Percentiles rank a stretch among this genome's conserved stretches.
Conservation (phyloP, 192 early-diverging fungal genomes). For the Coemansia sp. region DNA sequence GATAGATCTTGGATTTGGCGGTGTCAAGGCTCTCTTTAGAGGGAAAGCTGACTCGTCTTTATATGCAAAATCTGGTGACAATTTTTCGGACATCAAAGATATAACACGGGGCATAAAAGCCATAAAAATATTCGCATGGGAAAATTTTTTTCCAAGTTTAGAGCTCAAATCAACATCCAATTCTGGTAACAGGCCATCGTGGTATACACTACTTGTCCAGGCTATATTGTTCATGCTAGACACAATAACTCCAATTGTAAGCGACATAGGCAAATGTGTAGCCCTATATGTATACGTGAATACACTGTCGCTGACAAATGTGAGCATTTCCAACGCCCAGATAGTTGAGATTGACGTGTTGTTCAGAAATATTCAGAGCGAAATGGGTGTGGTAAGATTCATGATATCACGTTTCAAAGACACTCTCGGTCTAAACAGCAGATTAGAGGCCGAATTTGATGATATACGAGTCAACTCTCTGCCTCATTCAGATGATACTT, state of each 20-base stretch:
- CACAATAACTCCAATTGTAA: background rate
- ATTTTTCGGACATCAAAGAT: slow-evolving; percentile 1
- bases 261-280: background rate
- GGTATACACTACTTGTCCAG: slow-evolving; percentile 19
- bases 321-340: background rate
- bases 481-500: background rate
- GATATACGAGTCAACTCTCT: slow-evolving; percentile 27
- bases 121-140: slow-evolving; percentile 46
- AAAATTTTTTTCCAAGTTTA: slow-evolving; percentile 13
- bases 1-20: background rate
- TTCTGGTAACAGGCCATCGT: background rate
- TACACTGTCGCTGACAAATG: background rate
- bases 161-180: background rate
- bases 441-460: slow-evolving; percentile 12
- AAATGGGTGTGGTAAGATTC: background rate
- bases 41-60: background rate
- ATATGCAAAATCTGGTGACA: background rate
- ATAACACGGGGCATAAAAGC: slow-evolving; percentile 20
- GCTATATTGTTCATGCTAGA: background rate
- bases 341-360: background rate
- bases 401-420: background rate
- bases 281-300: background rate
- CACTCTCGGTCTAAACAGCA: background rate
- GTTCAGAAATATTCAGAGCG: background rate
- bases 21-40: background rate